Conservation (phyloP, 176 grass and related monocot species). For the Ensete ventricosum region DNA sequence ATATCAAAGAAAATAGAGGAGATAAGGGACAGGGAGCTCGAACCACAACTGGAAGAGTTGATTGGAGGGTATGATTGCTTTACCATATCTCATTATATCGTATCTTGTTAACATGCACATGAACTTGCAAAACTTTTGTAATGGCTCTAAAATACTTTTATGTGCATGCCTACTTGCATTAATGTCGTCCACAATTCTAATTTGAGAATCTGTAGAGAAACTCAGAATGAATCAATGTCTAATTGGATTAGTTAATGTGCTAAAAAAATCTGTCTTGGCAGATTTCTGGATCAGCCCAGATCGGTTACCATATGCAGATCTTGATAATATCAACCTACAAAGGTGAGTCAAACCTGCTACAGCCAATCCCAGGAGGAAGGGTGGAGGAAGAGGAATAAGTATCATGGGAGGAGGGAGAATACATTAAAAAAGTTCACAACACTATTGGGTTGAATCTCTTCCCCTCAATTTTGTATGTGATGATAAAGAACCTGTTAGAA, state of each 20-base stretch:
- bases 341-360: too few species aligned
- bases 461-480: too few species aligned
- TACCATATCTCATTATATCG: not conserved
- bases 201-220: not conserved
- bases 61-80: constrained; percentile 68
- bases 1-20: constrained; percentile 95
- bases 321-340: too few species aligned
- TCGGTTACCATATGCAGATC: too few species aligned
- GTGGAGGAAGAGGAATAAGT: too few species aligned
- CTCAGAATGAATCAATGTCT: not conserved
- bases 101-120: not conserved
- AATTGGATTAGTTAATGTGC: not conserved
- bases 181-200: not conserved
- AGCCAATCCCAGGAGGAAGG: too few species aligned
- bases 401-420: too few species aligned
- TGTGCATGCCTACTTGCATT: not conserved
- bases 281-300: too few species aligned
- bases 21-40: constrained; percentile 92
- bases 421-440: too few species aligned
- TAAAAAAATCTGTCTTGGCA: too few species aligned
- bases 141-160: not conserved
- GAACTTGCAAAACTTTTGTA: not conserved
- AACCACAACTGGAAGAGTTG: constrained; percentile 95
- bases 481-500: too few species aligned
- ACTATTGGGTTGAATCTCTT: too few species aligned